A percentile compares a stretch with the other conserved stretches of the same genome.
These are phyloP conservation scores for Penicillium sp. DNA, from an alignment of 2,329 filamentous ascomycete species.

Conservation along the genomic window DNA sequence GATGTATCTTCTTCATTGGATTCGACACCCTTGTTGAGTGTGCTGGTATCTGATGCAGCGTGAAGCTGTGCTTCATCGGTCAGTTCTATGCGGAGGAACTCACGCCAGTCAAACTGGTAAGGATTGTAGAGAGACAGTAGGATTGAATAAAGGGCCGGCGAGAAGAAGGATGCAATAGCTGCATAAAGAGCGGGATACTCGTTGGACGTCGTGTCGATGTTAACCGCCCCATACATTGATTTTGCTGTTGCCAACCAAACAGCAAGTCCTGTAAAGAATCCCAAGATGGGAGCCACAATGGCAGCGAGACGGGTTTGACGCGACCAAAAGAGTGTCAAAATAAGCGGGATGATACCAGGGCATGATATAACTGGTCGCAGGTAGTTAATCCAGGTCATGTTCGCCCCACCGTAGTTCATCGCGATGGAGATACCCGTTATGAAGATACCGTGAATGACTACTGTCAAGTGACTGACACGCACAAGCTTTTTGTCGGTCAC, in stretches of 20 bases:
- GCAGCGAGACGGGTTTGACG: conserved; percentile 48
- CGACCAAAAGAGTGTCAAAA: conserved; percentile 47
- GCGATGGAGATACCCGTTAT: conserved; percentile 51
- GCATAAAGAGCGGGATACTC: conserved; percentile 48
- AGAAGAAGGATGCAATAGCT: conserved; percentile 48
- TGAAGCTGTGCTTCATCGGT: conserved; percentile 39
- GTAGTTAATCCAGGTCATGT: conserved; percentile 50
- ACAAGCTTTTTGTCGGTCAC: conserved; percentile 47
- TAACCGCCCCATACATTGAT: conserved; percentile 41
- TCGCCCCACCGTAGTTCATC: conserved; percentile 51
- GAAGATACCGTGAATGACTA: conserved; percentile 50
- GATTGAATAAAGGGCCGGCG: conserved; percentile 48
- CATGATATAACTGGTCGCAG: conserved; percentile 45
- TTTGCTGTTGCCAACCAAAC: conserved; percentile 48
- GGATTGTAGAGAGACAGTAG: conserved; percentile 45
- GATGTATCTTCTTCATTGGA: background rate
- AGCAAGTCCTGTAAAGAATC: conserved; percentile 44
- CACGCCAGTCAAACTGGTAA: conserved; percentile 44
- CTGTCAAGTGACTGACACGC: conserved; percentile 48
- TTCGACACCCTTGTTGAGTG: conserved; percentile 8
- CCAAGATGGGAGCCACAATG: conserved; percentile 39
- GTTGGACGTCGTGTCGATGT: conserved; percentile 42
- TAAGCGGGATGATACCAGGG: conserved; percentile 48
- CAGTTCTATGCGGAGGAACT: conserved; percentile 51
- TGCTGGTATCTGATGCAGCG: conserved; percentile 8